Evolutionary conservation across 176 grass and related monocot genomes (phyloP), one percentile per base, ranked within the genome.

Genomic region (Calamus simplicifolius): DNA sequence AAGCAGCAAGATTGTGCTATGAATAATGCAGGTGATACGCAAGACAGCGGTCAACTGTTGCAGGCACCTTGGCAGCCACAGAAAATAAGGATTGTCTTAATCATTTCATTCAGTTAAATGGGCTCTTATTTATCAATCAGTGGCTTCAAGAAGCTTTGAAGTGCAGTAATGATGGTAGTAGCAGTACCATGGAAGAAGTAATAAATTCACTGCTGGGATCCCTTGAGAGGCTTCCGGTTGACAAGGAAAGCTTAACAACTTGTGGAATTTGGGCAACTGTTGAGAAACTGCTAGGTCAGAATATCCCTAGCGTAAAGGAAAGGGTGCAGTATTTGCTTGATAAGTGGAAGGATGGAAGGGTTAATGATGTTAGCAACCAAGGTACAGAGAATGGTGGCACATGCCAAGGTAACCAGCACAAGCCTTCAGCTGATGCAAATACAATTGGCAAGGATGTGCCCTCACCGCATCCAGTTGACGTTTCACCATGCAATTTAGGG

Each of bases 81-180:
- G 53, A 66, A 58, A 76, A 71, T 5, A 63, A 85, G 23, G 79
- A 68, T 48, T 90, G 87, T 6, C 75, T 90, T 63, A 28, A 82
- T 52, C 72, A 74, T 70, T 87, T 90, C 12, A 38, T 90, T 29
- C 67, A 79, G 26, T 69, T 85, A 62, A 79, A 85, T 28, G 87
- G 79, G 16, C 64, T 85, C 64, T n/a, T 10, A 54, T 80, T 80
- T 71, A 82, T 90, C 48, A 73, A 82, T 53, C 76, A 67, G 25
- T 90, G 87, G 87, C 69, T 90, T 59, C 68, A 74, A 51, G 82
- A 85, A 52, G 75, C 72, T 70, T 75, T 82, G 57, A 85, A 74
- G 16, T 67, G 64, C 48, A 19, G 28, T 17, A 49, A 57, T 50
- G 78, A 74, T 56, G 25, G 57, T 51, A 74, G 56, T 55, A 38